Evolutionary conservation across 306 rosid species (phyloP).

Genomic region (Fragaria vesca): DNA sequence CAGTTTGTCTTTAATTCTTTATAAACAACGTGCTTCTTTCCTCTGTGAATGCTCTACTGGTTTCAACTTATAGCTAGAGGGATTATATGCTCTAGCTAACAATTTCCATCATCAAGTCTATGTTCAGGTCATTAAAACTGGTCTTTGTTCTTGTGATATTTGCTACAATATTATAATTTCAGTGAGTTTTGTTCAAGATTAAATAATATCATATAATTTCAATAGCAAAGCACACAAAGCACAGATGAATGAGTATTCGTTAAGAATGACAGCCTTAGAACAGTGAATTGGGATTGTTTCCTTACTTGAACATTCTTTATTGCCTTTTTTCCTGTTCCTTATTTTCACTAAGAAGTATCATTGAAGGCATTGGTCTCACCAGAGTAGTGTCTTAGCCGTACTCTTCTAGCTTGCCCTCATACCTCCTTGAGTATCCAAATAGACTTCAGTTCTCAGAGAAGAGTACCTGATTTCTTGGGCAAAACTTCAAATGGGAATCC

Average conservation of each 20-base stretch:
- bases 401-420: neutral
- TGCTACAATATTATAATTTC: neutral
- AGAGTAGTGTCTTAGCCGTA: neutral
- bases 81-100: neutral
- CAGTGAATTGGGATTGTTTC: neutral
- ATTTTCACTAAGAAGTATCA: neutral
- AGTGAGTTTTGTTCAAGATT: neutral
- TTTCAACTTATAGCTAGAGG: neutral
- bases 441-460: neutral
- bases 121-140: neutral
- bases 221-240: neutral
- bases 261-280: slow-evolving; percentile 6
- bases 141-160: neutral
- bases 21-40: neutral
- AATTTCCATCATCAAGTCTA: neutral
- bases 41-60: neutral
- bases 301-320: neutral
- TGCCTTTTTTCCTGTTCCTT: neutral
- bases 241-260: neutral
- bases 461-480: neutral
- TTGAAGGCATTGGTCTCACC: neutral
- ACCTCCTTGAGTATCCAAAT: neutral
- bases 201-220: neutral
- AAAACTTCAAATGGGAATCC: neutral
- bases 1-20: neutral